Conservation (phyloP, 768 basidiomycete genomes). For the Leccinum aurantiacum region DNA sequence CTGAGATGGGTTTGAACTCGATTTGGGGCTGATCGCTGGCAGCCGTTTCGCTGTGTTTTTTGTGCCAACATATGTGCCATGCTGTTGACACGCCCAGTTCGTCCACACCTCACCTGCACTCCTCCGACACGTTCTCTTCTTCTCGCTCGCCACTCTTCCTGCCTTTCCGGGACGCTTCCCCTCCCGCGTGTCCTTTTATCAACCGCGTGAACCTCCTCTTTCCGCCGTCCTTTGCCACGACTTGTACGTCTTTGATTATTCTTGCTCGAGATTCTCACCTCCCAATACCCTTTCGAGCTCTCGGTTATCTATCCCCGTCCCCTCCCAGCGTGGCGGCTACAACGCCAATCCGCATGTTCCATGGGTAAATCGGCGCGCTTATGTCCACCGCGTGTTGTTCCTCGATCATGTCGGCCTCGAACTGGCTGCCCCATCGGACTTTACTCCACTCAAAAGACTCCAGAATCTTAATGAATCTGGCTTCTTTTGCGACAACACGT, state of each 20-base stretch:
- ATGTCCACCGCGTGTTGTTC: conserved; percentile 59
- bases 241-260: conserved; percentile 34
- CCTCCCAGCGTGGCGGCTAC: conserved; percentile 23
- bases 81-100: conserved; percentile 57
- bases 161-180: conserved; percentile 56
- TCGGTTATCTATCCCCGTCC: conserved; percentile 31
- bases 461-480: conserved; percentile 55
- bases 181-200: conserved; percentile 27
- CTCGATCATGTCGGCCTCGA: conserved; percentile 66
- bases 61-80: conserved; percentile 39
- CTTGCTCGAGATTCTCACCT: conserved; percentile 31
- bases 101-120: conserved; percentile 60
- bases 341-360: conserved; percentile 36
- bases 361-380: conserved; percentile 52
- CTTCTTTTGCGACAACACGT: conserved; percentile 73
- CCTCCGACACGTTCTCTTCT: conserved; percentile 61
- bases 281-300: conserved; percentile 8
- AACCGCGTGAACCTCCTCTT: conserved; percentile 31
- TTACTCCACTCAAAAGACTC: conserved; percentile 72
- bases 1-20: neutral
- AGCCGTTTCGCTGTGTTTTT: conserved; percentile 15
- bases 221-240: conserved; percentile 25
- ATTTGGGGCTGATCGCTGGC: conserved; percentile 23
- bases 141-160: conserved; percentile 50
- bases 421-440: conserved; percentile 53